These are phyloP conservation scores for Ustilago sp. DNA, from an alignment of 1,284 basidiomycete genomes.

Conservation along the genomic window DNA sequence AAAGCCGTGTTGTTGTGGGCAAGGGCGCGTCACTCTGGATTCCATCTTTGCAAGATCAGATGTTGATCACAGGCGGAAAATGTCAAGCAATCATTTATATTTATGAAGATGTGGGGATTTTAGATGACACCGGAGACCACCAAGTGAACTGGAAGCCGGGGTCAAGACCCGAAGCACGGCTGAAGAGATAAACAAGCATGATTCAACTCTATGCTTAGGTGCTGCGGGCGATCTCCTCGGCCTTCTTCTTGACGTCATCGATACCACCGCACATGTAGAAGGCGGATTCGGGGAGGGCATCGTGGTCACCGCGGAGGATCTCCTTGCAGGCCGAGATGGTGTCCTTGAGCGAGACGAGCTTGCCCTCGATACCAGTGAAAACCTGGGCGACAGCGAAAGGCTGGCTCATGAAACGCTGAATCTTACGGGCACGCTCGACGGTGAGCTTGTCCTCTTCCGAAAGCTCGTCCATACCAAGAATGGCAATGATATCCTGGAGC, in stretches of 20 bases:
- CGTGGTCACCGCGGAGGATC: slow-evolving; percentile 90
- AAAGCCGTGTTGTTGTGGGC: too few relatives aligned
- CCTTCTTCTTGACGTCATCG: slow-evolving; percentile 94
- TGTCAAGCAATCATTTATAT: slow-evolving; percentile 29
- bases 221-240: slow-evolving; percentile 82
- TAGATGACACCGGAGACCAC: slow-evolving; percentile 13
- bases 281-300: slow-evolving; percentile 85
- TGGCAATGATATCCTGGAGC: slow-evolving; percentile 84
- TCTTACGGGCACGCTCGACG: slow-evolving; percentile 78
- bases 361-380: slow-evolving; percentile 98
- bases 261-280: slow-evolving; percentile 80
- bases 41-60: background rate
- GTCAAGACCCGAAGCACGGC: slow-evolving; percentile 9
- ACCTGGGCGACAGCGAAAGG: slow-evolving; percentile 99
- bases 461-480: slow-evolving; percentile 99
- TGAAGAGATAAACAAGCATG: background rate
- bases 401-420: slow-evolving; percentile 93
- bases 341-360: slow-evolving; percentile 79
- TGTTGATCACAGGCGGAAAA: background rate
- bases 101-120: slow-evolving; percentile 16
- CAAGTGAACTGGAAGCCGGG: background rate
- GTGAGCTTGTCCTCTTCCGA: slow-evolving; percentile 99
- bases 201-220: slow-evolving; percentile 18
- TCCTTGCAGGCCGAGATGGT: slow-evolving; percentile 72
- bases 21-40: too few relatives aligned